Evolutionary conservation across 202 grass and related monocot genomes (phyloP), one percentile per base, ranked within the genome.

Genomic region (Zizania palustris): DNA sequence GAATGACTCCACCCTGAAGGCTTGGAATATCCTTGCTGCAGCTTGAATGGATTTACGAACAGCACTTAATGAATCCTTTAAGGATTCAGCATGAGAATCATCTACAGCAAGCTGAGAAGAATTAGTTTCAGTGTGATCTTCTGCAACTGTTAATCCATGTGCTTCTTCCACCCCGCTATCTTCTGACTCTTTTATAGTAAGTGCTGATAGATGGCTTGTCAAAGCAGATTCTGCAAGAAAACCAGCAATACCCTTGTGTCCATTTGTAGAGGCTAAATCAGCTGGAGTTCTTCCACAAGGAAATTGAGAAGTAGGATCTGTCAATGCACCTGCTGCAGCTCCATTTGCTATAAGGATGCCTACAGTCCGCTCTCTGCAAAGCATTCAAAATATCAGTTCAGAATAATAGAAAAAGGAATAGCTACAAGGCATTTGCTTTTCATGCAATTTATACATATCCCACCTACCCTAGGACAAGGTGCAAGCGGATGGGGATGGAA

Each of bases 241-340:
- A 45, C 93, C 93, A 64, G 89, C 89, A 86, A 96, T 96, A 44
- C 89, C 93, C 74, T 92, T 96, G 76, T 90, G 82, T 28, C 87
- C 93, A 90, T 89, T 87, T 73, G 77, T 67, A 73, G 93, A 92
- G 5, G 93, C 93, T 71, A 92, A 85, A 84, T 90, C 93, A 46
- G 93, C 79, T 73, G 93, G 89, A 72, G 89, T 92, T 86, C 87
- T 84, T 72, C 89, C 89, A 60, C 73, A 75, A 79, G 80, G 76
- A 73, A 83, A 86, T 76, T 92, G 84, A 72, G 89, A 85, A 69
- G 89, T 88, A 49, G 93, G 89, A 60, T 96, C 87, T 59, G 90
- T 89, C 58, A 96, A 82, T 69, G 85, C 82, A 78, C 85, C 89
- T 76, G 93, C 85, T 51, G 80, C 85, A 53, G 93, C 85, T 79